phyloP scores from a whole-genome alignment of 768 basidiomycete species.

The Lactarius akahatsu region DNA sequence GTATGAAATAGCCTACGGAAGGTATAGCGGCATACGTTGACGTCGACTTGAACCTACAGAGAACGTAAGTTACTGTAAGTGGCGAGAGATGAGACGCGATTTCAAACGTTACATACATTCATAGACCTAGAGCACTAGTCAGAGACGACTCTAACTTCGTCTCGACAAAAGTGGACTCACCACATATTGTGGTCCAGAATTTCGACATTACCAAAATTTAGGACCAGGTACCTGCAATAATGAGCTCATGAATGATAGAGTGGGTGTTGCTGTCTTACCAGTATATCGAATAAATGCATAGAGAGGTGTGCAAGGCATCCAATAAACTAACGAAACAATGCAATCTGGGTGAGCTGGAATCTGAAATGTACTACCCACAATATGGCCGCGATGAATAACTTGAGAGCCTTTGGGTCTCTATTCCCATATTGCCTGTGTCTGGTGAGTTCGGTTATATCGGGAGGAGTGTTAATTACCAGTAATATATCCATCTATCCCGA shows the following conservation, averaged over 20 bases:
- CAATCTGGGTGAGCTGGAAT: background rate
- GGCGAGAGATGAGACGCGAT: slow-evolving; percentile 17
- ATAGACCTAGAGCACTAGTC: slow-evolving; percentile 22
- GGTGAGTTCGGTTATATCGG: background rate
- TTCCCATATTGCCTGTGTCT: background rate
- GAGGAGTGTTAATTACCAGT: background rate
- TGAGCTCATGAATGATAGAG: background rate
- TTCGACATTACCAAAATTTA: slow-evolving; percentile 42
- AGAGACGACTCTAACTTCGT: background rate
- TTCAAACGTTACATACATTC: slow-evolving; percentile 28
- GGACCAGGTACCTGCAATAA: slow-evolving; percentile 45
- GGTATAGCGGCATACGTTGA: background rate
- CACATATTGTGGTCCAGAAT: slow-evolving; percentile 44
- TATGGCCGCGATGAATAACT: slow-evolving; percentile 4
- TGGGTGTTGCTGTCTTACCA: slow-evolving; percentile 37
- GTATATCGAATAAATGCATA: slow-evolving; percentile 49
- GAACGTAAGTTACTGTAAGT: too few relatives aligned
- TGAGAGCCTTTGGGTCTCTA: background rate
- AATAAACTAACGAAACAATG: slow-evolving; percentile 35
- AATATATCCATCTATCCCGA: slow-evolving; percentile 14
- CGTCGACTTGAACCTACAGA: background rate
- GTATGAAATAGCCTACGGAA: background rate
- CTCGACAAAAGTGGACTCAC: slow-evolving; percentile 34
- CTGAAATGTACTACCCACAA: background rate
- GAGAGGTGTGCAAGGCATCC: slow-evolving; percentile 46